These are phyloP conservation scores for Termitomyces sp. DNA, from an alignment of 768 basidiomycete species.

Conservation along the genomic window DNA sequence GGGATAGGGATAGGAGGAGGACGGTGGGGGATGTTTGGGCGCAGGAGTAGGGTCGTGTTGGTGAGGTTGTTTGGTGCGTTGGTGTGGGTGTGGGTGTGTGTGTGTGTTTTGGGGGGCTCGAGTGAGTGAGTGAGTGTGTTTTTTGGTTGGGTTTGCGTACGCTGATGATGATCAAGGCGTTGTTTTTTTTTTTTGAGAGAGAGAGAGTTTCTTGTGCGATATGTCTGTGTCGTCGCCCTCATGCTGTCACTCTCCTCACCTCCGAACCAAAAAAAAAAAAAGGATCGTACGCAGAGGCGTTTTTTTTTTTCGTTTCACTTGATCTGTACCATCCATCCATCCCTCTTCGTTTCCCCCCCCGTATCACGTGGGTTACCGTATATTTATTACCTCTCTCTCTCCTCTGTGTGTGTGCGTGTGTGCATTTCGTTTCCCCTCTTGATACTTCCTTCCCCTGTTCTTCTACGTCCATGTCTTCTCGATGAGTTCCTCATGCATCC, in stretches of 20 bases:
- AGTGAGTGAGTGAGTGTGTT: background rate
- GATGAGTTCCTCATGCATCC: no score
- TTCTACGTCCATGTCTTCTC: background rate
- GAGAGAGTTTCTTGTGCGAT: background rate
- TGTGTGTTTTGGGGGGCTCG: background rate
- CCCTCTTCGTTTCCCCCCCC: background rate
- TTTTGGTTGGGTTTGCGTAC: background rate
- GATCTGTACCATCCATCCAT: background rate
- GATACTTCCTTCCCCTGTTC: background rate
- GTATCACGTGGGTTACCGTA: background rate
- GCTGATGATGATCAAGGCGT: background rate
- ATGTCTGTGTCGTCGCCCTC: background rate
- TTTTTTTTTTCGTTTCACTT: background rate
- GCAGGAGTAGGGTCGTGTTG: constrained; percentile 1
- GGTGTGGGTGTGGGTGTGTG: background rate
- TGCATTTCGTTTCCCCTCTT: constrained; percentile 1
- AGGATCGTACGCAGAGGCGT: background rate
- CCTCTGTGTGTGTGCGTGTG: no score
- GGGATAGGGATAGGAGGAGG: constrained; percentile 38
- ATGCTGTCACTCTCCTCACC: background rate
- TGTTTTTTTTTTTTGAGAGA: background rate
- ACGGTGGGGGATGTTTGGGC: constrained; percentile 47
- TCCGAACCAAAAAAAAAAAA: background rate
- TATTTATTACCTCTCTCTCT: constrained; percentile 12
- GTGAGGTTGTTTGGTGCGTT: background rate